Percentiles rank a stretch among this genome's conserved stretches.
These are phyloP conservation scores for Celoporthe dispersa DNA, from an alignment of 2,329 filamentous ascomycete species.

Conservation along the genomic window DNA sequence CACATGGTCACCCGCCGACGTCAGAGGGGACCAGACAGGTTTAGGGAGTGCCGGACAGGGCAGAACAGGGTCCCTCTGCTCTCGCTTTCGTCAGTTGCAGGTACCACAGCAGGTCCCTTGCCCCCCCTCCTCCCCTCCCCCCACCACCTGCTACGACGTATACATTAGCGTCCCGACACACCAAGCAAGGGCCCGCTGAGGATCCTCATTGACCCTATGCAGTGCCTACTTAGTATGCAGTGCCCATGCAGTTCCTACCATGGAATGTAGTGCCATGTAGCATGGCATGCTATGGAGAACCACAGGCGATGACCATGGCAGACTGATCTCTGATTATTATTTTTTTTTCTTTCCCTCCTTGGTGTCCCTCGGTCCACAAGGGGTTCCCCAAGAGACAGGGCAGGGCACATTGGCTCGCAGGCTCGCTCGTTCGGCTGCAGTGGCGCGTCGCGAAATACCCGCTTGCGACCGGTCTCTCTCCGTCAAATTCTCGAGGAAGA, in stretches of 20 bases:
- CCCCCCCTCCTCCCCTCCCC: not conserved
- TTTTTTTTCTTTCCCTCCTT: not conserved
- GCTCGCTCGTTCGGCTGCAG: not conserved
- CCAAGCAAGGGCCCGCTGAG: not conserved
- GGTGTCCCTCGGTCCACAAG: not conserved
- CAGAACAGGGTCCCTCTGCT: not conserved
- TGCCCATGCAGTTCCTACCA: not conserved
- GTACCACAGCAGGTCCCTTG: not conserved
- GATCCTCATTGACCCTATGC: not conserved
- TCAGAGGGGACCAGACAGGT: not conserved
- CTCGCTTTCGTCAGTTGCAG: not conserved
- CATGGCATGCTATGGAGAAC: too few relatives aligned
- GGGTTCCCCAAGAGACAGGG: not conserved
- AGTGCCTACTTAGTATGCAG: not conserved
- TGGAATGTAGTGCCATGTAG: not conserved
- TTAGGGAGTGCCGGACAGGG: not conserved
- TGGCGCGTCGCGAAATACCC: constrained; percentile 7
- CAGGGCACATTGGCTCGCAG: not conserved
- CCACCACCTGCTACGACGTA: not conserved
- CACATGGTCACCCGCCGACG: constrained; percentile 7
- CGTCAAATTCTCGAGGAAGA: not conserved
- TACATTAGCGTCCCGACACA: not conserved
- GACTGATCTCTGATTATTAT: not conserved
- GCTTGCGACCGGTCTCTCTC: not conserved
- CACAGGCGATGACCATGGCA: not conserved